These are phyloP conservation scores for Solanum hybrid DNA, from an alignment of 305 asterid species.

Conservation along the genomic window DNA sequence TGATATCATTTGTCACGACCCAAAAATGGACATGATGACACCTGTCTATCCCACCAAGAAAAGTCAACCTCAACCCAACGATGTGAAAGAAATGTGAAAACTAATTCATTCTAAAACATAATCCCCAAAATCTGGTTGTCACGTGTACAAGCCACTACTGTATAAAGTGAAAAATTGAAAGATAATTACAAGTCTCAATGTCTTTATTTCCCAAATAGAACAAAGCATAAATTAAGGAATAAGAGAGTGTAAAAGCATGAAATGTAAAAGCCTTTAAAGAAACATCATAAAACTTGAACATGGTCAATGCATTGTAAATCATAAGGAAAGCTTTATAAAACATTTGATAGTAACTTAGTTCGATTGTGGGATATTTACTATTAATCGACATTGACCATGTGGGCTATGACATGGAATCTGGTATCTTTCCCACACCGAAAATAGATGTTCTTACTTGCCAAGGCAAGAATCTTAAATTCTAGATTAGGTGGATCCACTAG, in stretches of 20 bases:
- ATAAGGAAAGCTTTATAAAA: not conserved
- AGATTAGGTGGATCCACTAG: not conserved
- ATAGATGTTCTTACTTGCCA: not conserved
- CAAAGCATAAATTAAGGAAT: not conserved
- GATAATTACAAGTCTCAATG: not conserved
- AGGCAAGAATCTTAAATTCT: not conserved
- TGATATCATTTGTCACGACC: not conserved
- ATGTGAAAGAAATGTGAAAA: not conserved
- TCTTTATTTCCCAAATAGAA: not conserved
- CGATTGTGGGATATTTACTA: not conserved
- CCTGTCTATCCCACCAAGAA: not conserved
- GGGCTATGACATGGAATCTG: not conserved
- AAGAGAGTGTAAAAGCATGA: not conserved
- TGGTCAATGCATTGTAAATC: not conserved
- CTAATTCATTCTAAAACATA: not conserved
- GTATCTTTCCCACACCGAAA: not conserved
- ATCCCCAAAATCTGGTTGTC: not conserved
- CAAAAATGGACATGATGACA: not conserved
- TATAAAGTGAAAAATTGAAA: not conserved
- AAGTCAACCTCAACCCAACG: not conserved
- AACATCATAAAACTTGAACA: not conserved
- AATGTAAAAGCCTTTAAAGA: not conserved
- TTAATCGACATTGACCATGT: not conserved
- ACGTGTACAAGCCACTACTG: not conserved
- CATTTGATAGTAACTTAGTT: not conserved